A percentile compares a stretch with the other conserved stretches of the same genome.
These are phyloP conservation scores for Ogataea paradorogensis DNA, from an alignment of 805 yeast species.

Conservation along the genomic window DNA sequence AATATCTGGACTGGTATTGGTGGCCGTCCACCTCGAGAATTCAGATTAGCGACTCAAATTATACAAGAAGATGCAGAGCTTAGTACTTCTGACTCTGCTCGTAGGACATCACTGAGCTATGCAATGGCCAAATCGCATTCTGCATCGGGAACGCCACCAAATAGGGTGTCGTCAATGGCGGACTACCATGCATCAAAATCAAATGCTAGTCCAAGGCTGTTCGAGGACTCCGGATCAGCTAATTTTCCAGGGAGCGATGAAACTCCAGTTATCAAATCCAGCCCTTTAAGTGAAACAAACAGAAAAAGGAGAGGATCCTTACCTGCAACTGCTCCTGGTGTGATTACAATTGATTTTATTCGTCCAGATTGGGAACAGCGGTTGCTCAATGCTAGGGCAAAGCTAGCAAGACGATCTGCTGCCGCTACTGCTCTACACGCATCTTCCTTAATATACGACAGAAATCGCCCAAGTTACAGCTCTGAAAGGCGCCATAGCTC, in stretches of 20 bases:
- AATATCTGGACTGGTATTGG: constrained; percentile 54
- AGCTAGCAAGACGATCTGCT: constrained; percentile 82
- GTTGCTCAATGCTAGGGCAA: constrained; percentile 66
- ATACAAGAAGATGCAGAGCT: constrained; percentile 25
- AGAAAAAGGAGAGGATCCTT: constrained; percentile 50
- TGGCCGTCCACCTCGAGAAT: constrained; percentile 48
- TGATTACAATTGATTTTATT: constrained; percentile 74
- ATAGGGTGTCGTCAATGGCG: constrained; percentile 9
- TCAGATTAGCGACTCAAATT: constrained; percentile 27
- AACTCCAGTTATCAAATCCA: not conserved
- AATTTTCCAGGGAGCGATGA: not conserved
- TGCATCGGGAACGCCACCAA: constrained; percentile 28
- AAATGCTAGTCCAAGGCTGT: not conserved
- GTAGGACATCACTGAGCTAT: constrained; percentile 22
- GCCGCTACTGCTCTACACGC: constrained; percentile 94
- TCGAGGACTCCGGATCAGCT: constrained; percentile 2
- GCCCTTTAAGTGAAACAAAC: not conserved
- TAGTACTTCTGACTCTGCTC: constrained; percentile 8
- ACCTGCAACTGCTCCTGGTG: constrained; percentile 66
- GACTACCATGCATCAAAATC: constrained; percentile 7
- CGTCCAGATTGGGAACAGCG: constrained; percentile 92
- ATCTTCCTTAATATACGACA: constrained; percentile 61
- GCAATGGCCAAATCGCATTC: constrained; percentile 30
- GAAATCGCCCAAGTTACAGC: constrained; percentile 3
- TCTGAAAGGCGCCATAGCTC: constrained; percentile 2